A percentile compares a stretch with the other conserved stretches of the same genome.
Evolutionary conservation across 108 stramenopile species (phyloP).

Genomic region (Cyclotella kingstonii): DNA sequence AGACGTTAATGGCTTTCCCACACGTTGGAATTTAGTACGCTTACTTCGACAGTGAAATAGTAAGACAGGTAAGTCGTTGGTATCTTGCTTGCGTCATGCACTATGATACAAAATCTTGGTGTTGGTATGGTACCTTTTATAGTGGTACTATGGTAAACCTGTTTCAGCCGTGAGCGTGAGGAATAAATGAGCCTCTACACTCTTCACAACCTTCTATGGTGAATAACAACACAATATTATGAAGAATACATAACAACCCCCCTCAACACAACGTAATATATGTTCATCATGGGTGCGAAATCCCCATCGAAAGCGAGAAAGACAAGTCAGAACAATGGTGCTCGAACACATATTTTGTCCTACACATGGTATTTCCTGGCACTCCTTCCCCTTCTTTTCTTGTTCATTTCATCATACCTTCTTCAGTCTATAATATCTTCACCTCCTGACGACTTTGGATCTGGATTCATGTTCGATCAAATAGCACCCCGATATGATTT

Average conservation of each 20-base stretch:
- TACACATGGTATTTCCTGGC: conserved; percentile 10
- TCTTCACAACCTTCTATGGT: too few relatives aligned
- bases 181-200: too few relatives aligned
- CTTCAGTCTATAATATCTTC: conserved; percentile 29
- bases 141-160: too few relatives aligned
- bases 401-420: conserved; percentile 27
- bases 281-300: conserved; percentile 10
- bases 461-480: conserved; percentile 86
- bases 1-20: neutral
- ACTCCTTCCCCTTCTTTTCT: conserved; percentile 14
- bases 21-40: too few relatives aligned
- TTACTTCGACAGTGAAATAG: too few relatives aligned
- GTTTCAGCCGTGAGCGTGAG: too few relatives aligned
- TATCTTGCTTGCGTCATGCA: too few relatives aligned
- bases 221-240: too few relatives aligned
- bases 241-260: neutral
- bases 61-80: too few relatives aligned
- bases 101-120: too few relatives aligned
- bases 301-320: neutral
- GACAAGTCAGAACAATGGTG: neutral
- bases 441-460: conserved; percentile 59
- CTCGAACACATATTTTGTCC: neutral
- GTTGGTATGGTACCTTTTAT: too few relatives aligned
- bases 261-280: neutral
- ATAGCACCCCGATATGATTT: conserved; percentile 81